Evolutionary conservation across 2,329 filamentous ascomycete genomes (phyloP), one percentile per base, ranked within the genome.

Genomic region (Aspergillus sp.): DNA sequence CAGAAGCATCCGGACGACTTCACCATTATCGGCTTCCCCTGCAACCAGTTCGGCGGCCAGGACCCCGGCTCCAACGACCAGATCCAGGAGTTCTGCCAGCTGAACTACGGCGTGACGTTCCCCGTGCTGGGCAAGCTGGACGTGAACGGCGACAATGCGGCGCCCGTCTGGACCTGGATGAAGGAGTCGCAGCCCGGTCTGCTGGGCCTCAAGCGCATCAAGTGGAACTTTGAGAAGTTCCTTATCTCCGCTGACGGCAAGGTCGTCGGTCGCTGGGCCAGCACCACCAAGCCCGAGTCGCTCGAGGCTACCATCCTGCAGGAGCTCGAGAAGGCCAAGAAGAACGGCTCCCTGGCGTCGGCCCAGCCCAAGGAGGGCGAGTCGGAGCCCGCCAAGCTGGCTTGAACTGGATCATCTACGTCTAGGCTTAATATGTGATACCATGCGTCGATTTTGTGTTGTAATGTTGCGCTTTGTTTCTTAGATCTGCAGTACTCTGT

Each of bases 141-240:
- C 56, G 94, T 97, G 68, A 99, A 99, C 72, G 94, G 94, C 65
- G 84, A 88, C 64, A 79, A 85, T 25, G 88, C 91, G 45, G 84
- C 85, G 64, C 91, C 92, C 1, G 75, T 96, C 34, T 97, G 82
- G 73, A 81, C 88, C 70, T 99, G 82, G 82, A 70, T 87, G 74
- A 87, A 87, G 78, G 74, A 73, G 53, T 76, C 82, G 73, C 88
- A 91, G 79, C 83, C 93, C 1, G 92, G 94, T 19, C 67, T 97
- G 51, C 76, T 97, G 76, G 94, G 94, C 17, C 72, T 97, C 68
- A 93, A 95, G 86, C 76, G 87, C 57, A 81, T 99, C 66, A 97
- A 97, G 88, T 99, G 94, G 94, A 99, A 99, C 78, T 99, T 97
- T 79, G 94, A 99, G 76, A 99, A 99, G 84, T 99, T 97, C 77